Evolutionary conservation across 2,329 filamentous ascomycete species (phyloP).

Genomic region (Didymella keratinophila): DNA sequence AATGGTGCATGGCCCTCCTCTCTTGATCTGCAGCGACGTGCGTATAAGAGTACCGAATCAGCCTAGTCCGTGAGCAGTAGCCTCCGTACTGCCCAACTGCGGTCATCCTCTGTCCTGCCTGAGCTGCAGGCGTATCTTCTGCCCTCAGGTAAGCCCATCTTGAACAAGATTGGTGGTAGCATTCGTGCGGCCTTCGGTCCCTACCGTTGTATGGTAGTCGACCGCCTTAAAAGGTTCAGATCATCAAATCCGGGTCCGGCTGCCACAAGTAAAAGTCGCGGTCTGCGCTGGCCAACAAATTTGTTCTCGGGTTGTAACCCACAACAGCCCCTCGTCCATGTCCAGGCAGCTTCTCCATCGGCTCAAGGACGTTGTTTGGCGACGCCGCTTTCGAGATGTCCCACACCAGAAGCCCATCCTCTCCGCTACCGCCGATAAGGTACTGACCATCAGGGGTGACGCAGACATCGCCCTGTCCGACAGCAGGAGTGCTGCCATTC

Average conservation of each 20-base stretch:
- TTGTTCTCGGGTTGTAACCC: slow-evolving; percentile 89
- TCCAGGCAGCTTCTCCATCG: slow-evolving; percentile 70
- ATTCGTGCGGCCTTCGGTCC: neutral
- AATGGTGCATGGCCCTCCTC: neutral
- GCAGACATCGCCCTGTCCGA: slow-evolving; percentile 77
- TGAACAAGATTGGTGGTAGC: neutral
- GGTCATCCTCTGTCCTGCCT: neutral
- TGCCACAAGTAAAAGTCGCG: slow-evolving; percentile 69
- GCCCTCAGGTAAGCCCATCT: neutral
- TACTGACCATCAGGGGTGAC: slow-evolving; percentile 91
- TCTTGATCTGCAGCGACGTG: neutral
- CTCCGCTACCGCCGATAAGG: slow-evolving; percentile 78
- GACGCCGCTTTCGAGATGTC: slow-evolving; percentile 67
- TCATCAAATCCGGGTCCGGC: slow-evolving; percentile 55
- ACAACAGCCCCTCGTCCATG: slow-evolving; percentile 72
- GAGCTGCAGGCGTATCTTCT: neutral
- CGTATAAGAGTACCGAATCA: neutral
- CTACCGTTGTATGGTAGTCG: neutral
- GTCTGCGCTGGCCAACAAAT: slow-evolving; percentile 90
- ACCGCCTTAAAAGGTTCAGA: slow-evolving; percentile 26
- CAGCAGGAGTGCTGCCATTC: slow-evolving; percentile 40
- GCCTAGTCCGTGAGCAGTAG: neutral
- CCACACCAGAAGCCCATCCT: slow-evolving; percentile 83
- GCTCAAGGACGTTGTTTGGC: slow-evolving; percentile 67
- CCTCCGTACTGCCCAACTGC: neutral